Evolutionary conservation across 116 monocot genomes (phyloP).

Genomic region (Trichopus zeylanicus): DNA sequence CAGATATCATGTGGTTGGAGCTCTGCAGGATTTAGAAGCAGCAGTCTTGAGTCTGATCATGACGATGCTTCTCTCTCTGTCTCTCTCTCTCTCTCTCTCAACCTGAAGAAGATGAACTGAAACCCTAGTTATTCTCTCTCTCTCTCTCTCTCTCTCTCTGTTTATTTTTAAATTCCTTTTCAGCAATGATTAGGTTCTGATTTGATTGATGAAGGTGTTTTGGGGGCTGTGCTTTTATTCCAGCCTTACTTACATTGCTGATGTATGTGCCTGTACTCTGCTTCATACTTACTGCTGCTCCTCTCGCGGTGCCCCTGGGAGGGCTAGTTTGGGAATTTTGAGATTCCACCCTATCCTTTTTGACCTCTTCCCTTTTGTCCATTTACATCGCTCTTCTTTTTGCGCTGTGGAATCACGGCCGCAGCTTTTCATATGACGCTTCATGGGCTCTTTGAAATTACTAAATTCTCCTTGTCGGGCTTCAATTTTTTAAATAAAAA

Average conservation of each 20-base stretch:
- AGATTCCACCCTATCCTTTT: background rate
- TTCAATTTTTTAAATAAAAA: too few relatives aligned
- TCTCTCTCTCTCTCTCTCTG: background rate
- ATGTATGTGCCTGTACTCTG: background rate
- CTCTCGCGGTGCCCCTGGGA: background rate
- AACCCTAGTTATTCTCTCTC: too few relatives aligned
- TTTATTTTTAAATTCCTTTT: background rate
- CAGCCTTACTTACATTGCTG: background rate
- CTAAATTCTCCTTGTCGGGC: too few relatives aligned
- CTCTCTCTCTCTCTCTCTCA: too few relatives aligned
- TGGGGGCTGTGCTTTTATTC: background rate
- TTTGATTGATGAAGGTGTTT: constrained; percentile 9
- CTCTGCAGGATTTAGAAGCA: too few relatives aligned
- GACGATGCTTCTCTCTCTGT: too few relatives aligned
- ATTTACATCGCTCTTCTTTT: too few relatives aligned
- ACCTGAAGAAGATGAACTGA: too few relatives aligned
- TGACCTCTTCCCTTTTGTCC: background rate
- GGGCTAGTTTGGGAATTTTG: background rate
- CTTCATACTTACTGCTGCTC: background rate
- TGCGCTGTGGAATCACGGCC: background rate
- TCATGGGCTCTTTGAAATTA: background rate
- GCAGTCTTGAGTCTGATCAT: too few relatives aligned
- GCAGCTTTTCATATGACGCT: background rate
- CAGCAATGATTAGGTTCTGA: constrained; percentile 15
- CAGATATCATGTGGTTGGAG: too few relatives aligned